These are phyloP conservation scores for Lathyrus sativus DNA, from an alignment of 306 rosid species.

Conservation along the genomic window DNA sequence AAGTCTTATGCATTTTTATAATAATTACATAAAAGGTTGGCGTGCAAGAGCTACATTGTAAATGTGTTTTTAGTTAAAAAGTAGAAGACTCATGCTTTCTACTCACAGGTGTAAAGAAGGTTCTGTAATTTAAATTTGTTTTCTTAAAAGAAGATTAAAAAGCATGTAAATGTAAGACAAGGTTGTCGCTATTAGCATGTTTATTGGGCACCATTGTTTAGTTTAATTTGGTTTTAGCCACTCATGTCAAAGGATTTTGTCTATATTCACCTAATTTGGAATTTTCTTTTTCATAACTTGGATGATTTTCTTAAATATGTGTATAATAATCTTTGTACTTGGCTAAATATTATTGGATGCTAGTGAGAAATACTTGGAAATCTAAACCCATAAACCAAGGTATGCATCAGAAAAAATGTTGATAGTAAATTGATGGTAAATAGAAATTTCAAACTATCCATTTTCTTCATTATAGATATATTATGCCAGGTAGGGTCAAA, in stretches of 20 bases:
- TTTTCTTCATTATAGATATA: too few relatives aligned
- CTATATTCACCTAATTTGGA: conserved; percentile 34
- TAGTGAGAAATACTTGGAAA: conserved; percentile 34
- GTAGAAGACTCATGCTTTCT: conserved; percentile 44
- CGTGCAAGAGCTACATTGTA: conserved; percentile 50
- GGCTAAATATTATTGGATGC: conserved; percentile 28
- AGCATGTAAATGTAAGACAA: conserved; percentile 41
- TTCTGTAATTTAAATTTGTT: conserved; percentile 39
- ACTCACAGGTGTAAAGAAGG: conserved; percentile 40
- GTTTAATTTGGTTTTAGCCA: conserved; percentile 36
- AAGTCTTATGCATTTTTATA: conserved; percentile 29
- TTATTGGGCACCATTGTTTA: conserved; percentile 40
- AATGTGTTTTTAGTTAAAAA: conserved; percentile 40
- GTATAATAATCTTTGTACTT: conserved; percentile 3
- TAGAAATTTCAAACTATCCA: too few relatives aligned
- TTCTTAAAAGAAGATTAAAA: conserved; percentile 31
- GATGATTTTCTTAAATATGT: not conserved
- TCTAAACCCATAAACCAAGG: conserved; percentile 6
- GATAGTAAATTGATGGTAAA: not conserved
- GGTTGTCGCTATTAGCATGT: conserved; percentile 29
- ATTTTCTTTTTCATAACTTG: too few relatives aligned
- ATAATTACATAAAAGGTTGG: conserved; percentile 40
- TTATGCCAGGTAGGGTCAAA: too few relatives aligned
- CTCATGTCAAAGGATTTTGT: conserved; percentile 36
- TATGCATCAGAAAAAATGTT: not conserved